Base-by-base conservation (phyloP, 2,329 filamentous ascomycete species). In the Arthrobotrys sinensis region DNA sequence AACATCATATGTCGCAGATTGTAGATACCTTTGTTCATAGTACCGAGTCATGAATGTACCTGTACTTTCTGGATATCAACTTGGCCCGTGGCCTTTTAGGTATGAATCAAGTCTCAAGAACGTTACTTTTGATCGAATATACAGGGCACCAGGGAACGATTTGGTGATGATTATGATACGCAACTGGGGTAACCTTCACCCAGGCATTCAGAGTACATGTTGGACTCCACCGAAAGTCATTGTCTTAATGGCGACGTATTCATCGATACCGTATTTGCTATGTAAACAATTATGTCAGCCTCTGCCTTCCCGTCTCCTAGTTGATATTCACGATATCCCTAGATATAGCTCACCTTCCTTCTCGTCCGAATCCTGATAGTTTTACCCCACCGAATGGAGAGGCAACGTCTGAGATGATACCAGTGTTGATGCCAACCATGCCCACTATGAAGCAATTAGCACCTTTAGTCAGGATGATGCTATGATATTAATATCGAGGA, bases 351-450 rank as follows among this genome's bases (percentile, higher is more conserved):
- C 53, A 78, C 75, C 76, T 91, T 7, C 93, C 93, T 84, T 96
- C 93, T 52, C 92, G 87, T 1, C 93, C 93, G 81, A 94, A 94
- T 0, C 93, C 93, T 81, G 90, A 93, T 85, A 94, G 87, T 85
- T 96, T 96, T 53, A 96, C 90, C 80, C 93, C 93, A 14, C 93
- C 93, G 82, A 96, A 96, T 14, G 81, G 81, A 19, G 81, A 62
- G 1, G 79, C 80, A 66, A 79, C 76, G 62, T 82, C 81, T 34
- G 81, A 82, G 28, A 82, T 76, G 48, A 81, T 45, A 10, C 92
- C 92, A 0, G 92, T 94, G 85, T 95, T 95, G 77, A 94, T 90
- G 69, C 93, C 93, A 0, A 96, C 89, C 93, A 96, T 96, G 66
- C 93, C 93, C 0, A 95, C 92, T 82, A 72, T 45, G 50, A 16